These are phyloP conservation scores for Tricholoma bakamatsutake DNA, from an alignment of 768 basidiomycete genomes.

Conservation along the genomic window DNA sequence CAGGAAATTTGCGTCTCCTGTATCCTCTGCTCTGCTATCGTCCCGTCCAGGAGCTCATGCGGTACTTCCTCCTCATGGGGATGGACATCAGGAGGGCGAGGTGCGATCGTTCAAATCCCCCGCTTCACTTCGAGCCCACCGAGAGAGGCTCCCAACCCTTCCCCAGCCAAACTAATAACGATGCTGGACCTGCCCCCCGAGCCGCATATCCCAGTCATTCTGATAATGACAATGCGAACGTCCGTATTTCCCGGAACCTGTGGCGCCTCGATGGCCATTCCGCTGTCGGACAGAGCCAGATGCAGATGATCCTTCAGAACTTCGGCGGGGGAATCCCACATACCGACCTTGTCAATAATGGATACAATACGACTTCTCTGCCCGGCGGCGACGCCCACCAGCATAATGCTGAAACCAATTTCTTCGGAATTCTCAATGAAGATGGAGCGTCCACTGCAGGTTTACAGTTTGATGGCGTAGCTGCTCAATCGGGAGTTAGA, in stretches of 20 bases:
- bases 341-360: neutral
- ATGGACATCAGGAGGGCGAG: neutral
- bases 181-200: neutral
- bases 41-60: neutral
- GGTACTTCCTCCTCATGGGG: neutral
- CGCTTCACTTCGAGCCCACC: neutral
- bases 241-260: neutral
- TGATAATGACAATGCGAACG: neutral
- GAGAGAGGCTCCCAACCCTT: neutral
- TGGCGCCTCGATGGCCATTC: neutral
- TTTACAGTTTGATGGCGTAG: neutral
- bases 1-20: neutral
- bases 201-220: neutral
- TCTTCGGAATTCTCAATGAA: neutral
- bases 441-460: neutral
- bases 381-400: neutral
- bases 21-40: neutral
- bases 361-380: neutral
- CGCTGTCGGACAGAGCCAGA: neutral
- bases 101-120: neutral
- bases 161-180: neutral
- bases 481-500: neutral
- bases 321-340: neutral
- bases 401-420: neutral
- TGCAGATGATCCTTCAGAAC: neutral